Base-by-base conservation (phyloP, 2,329 filamentous ascomycete species). In the Ambrosiella xylebori region DNA sequence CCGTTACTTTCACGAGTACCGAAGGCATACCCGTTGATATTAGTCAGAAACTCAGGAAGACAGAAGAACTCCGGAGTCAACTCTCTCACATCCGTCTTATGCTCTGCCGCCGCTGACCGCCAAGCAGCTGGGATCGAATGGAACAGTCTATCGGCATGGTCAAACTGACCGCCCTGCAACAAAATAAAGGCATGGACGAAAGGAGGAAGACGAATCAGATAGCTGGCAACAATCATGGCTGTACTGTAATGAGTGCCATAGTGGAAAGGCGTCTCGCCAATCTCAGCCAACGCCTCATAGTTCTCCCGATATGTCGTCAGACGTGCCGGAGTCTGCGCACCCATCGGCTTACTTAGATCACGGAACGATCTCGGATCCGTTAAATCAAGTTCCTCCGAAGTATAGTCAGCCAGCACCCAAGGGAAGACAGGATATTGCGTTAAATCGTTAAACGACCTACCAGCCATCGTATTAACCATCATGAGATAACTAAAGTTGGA, bases 401-500 rank as follows among this genome's bases (percentile, higher is more conserved):
- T 91, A 67, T 98, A 98, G 66, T 98, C 91, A 0, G 93, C 90
- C 51, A 98, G 73, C 2, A 98, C 84, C 93, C 93, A 98, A 0
- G 93, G 93, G 63, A 98, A 98, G 15, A 98, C 90, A 0, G 93
- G 93, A 65, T 98, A 98, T 65, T 98, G 94, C 0, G 93, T 98
- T 15, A 98, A 75, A 66, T 98, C 93, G 66, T 98, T 98, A 73
- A 98, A 98, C 0, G 93, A 97, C 56, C 93, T 78, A 1, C 93
- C 93, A 36, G 94, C 94, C 79, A 98, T 88, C 0, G 93, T 97
- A 66, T 98, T 98, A 66, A 98, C 83, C 61, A 96, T 82, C 91
- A 98, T 98, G 40, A 98, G 78, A 66, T 98, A 98, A 69, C 97
- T 89, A 65, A 98, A 98, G 68, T 98, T 98, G 12, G 91, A 97